Percentiles rank a stretch among this genome's conserved stretches.
Evolutionary conservation across 2,329 filamentous ascomycete species (phyloP).

Genomic region (Trichoderma sp.): DNA sequence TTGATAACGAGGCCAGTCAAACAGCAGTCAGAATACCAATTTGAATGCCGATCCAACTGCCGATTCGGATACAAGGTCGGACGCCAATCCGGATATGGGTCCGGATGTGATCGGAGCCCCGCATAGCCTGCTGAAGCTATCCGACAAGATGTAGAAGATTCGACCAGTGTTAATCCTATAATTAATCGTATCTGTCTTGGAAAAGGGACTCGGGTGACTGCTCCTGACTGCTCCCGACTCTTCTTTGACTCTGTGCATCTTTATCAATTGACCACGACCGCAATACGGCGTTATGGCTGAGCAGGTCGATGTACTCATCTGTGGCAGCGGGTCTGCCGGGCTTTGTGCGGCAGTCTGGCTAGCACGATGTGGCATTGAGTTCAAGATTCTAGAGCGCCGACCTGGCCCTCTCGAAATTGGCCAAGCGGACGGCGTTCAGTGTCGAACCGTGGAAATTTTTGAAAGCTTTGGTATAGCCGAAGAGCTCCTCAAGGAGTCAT

Average conservation of each 20-base stretch:
- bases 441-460: not conserved
- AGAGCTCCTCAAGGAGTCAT: not conserved
- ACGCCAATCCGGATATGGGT: too few relatives aligned
- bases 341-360: constrained; percentile 4
- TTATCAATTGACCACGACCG: not conserved
- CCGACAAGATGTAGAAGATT: too few relatives aligned
- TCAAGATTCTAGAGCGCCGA: not conserved
- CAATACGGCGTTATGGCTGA: not conserved
- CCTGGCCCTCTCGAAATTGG: not conserved
- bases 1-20: too few relatives aligned
- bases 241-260: not conserved
- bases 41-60: too few relatives aligned
- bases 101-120: too few relatives aligned
- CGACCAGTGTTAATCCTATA: too few relatives aligned
- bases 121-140: too few relatives aligned
- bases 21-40: too few relatives aligned
- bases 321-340: not conserved
- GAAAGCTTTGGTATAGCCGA: not conserved
- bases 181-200: too few relatives aligned
- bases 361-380: not conserved
- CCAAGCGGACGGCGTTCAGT: not conserved
- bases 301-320: constrained; percentile 2
- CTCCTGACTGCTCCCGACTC: too few relatives aligned
- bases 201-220: too few relatives aligned
- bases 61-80: too few relatives aligned